Conservation (phyloP, 768 basidiomycete species). For the Tricholoma sp. region DNA sequence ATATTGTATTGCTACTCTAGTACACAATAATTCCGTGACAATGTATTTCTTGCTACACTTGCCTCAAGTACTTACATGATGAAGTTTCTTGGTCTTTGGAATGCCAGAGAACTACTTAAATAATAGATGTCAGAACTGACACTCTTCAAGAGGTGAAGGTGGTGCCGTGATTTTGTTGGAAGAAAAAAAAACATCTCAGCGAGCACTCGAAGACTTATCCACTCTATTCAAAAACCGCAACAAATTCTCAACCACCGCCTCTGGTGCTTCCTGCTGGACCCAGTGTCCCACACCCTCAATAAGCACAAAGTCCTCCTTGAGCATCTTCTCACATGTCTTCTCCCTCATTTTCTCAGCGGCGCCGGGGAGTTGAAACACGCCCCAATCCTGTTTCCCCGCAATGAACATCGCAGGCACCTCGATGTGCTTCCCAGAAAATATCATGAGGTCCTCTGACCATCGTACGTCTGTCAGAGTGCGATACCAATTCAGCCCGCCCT, state of each 20-base stretch:
- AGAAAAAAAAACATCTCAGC: neutral
- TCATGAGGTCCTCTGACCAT: slow-evolving; percentile 34
- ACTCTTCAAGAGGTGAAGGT: neutral
- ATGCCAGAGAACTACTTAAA: too few species aligned
- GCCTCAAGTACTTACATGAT: too few species aligned
- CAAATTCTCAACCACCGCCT: slow-evolving; percentile 35
- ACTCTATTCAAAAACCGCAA: slow-evolving; percentile 32
- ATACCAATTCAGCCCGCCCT: slow-evolving; percentile 59
- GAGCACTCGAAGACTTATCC: neutral
- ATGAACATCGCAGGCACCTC: slow-evolving; percentile 54
- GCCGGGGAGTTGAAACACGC: slow-evolving; percentile 50
- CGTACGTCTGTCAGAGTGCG: slow-evolving; percentile 33
- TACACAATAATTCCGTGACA: neutral
- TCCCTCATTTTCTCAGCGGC: slow-evolving; percentile 40
- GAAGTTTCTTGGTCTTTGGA: too few species aligned
- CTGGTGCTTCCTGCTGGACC: slow-evolving; percentile 55
- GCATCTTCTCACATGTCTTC: slow-evolving; percentile 30
- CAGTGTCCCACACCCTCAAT: slow-evolving; percentile 57
- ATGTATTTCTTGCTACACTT: neutral
- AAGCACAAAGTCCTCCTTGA: slow-evolving; percentile 42
- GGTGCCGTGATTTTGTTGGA: too few species aligned
- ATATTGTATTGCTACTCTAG: neutral
- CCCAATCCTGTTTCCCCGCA: slow-evolving; percentile 55
- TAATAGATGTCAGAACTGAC: neutral
- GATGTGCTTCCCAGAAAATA: slow-evolving; percentile 42